Conservation (phyloP, 2,329 filamentous ascomycete genomes). For the Albifimbria verrucaria region DNA sequence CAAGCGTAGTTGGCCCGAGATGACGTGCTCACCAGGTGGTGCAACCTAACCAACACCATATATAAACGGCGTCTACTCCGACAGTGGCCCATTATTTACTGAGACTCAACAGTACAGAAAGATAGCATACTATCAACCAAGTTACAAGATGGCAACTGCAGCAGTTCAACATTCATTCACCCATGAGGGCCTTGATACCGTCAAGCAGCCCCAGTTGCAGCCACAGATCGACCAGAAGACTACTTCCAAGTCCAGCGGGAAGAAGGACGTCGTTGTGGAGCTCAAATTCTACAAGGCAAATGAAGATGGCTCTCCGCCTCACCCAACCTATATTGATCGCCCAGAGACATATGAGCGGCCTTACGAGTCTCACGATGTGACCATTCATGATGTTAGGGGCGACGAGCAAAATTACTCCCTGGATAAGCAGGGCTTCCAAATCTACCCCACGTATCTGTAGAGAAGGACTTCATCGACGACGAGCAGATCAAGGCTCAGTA, state of each 20-base stretch:
- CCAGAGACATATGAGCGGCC: constrained; percentile 32
- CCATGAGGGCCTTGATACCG: constrained; percentile 6
- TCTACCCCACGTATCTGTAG: constrained; percentile 23
- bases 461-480: constrained; percentile 48
- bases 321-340: constrained; percentile 28
- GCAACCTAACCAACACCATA: constrained; percentile 1
- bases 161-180: constrained; percentile 14
- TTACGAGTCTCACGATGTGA: constrained; percentile 20
- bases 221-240: constrained; percentile 4
- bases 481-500: constrained; percentile 61
- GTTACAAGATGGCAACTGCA: constrained; percentile 16
- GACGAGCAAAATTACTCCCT: constrained; percentile 31
- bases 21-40: constrained; percentile 20
- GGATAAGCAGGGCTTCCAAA: constrained; percentile 36
- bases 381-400: constrained; percentile 32
- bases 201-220: constrained; percentile 4
- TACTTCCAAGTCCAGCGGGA: constrained; percentile 4
- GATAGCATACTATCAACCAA: constrained; percentile 1
- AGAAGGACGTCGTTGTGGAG: constrained; percentile 27
- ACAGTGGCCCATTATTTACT: no score
- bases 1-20: constrained; percentile 8
- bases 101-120: neutral
- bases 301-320: constrained; percentile 35
- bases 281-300: constrained; percentile 38
- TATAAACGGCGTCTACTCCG: neutral